Base-by-base conservation (phyloP, 495 filamentous ascomycete species). In the Neurospora cerealis region DNA sequence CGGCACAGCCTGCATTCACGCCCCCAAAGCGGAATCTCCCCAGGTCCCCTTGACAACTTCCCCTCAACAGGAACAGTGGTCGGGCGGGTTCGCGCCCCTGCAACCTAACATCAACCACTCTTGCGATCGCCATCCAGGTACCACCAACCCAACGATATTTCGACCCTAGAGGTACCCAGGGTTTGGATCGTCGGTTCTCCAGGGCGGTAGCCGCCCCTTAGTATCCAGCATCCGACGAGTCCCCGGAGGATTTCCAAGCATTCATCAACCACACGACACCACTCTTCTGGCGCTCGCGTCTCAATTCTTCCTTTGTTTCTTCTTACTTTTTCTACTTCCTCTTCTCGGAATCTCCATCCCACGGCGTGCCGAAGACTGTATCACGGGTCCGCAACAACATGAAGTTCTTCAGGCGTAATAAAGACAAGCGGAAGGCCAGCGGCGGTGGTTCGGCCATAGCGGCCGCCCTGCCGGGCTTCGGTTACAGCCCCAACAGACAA, bases 341-440 rank as follows among this genome's bases (percentile, higher is more conserved):
- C 21, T 17, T 54, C 21, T 32, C 9, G 44, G 28, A 72, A 69
- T 3, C n/a, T 38, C 36, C 42, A 24, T 69, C 17, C 44, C 42
- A 72, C 41, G 36, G 38, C 42, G 44, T 37, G 71, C 21, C 41
- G 28, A 24, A 72, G 32, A 72, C 28, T 21, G 48, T 15, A 60
- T 28, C 48, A 24, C 21, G 21, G 48, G 21, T 13, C 21, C 10
- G 44, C 69, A 28, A 70, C 74, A 76, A 76, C 69, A 84, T 83
- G 83, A 83, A 81, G 74, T 85, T 86, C 74, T 86, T 86, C 78
- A 81, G 78, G 69, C 54, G 54, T 19, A 80, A 77, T 73, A 81
- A 80, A 60, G 79, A 82, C 69, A 82, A 82, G 71, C 74, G 76
- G 42, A 79, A 78, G 54, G 74, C 70, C 48, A 42, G 60, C 74